Evolutionary conservation across 345 rosid genomes (phyloP), one percentile per base, ranked within the genome.

Genomic region (Lenwebbia sp.): DNA sequence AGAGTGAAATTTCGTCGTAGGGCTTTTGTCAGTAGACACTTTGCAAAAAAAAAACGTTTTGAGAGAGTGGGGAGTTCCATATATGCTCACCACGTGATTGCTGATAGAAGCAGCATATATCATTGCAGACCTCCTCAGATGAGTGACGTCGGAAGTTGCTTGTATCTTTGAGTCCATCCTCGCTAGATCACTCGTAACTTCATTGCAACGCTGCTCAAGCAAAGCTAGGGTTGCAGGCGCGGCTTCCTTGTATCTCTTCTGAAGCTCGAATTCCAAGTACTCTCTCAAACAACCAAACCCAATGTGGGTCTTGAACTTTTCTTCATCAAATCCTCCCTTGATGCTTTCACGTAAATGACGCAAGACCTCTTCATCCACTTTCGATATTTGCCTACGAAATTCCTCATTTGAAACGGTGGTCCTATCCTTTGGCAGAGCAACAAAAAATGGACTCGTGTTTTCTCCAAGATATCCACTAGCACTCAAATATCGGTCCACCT

Each of bases 381-480:
- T 95, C 86, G 94, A 89, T 88, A 97, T 96, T 86, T 97, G 99
- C 87, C 91, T 78, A 57, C 98, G 98, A 87, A 96, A 97, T 85
- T 96, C 99, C 84, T 97, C 99, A 84, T 97, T 97, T 50, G 99
- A 94, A 82, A 94, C 70, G 15, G 94, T 93, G 87, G 55, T 94
- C 88, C 93, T 94, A 84, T 97, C 99, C 89, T 97, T 97, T 13
- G 99, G 99, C 88, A 97, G 86, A 26, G 99, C 99, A 52, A 96
- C 99, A 25, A 93, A 97, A 87, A 90, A 96, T 40, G 99, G 98
- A 23, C 91, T 93, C n/a, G 93, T 95, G 62, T 92, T 96, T 88
- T 97, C 98, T 82, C 98, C 98, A 75, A 97, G 98, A 90, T 97
- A 97, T 83, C 99, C 99, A 89, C 98, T 94, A 54, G 99, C 96